These are phyloP conservation scores for Paramecium sonneborni DNA, from an alignment of 73 alveolate species.

Conservation along the genomic window DNA sequence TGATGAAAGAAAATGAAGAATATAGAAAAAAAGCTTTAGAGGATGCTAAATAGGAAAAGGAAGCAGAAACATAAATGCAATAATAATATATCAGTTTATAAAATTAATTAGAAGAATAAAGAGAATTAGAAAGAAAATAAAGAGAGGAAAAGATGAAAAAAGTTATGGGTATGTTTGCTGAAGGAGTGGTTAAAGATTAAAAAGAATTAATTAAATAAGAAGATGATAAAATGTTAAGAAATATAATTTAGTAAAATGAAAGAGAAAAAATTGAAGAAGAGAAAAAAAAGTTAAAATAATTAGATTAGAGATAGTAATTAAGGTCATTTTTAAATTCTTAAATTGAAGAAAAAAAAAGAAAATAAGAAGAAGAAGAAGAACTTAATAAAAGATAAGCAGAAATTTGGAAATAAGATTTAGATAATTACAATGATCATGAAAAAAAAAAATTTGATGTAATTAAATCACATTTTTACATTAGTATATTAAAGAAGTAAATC, in stretches of 20 bases:
- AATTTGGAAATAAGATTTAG: slow-evolving; percentile 66
- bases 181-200: slow-evolving; percentile 65
- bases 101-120: slow-evolving; percentile 58
- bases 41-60: slow-evolving; percentile 63
- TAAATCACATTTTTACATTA: neutral
- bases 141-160: slow-evolving; percentile 68
- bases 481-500: slow-evolving; percentile 65
- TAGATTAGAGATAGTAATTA: slow-evolving; percentile 50
- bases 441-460: slow-evolving; percentile 57
- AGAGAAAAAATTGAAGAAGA: slow-evolving; percentile 64
- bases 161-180: slow-evolving; percentile 69
- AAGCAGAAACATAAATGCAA: slow-evolving; percentile 58
- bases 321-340: slow-evolving; percentile 59
- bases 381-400: slow-evolving; percentile 66
- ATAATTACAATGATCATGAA: slow-evolving; percentile 65
- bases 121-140: slow-evolving; percentile 65
- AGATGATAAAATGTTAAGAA: slow-evolving; percentile 66
- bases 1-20: slow-evolving; percentile 69
- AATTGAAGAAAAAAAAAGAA: slow-evolving; percentile 63
- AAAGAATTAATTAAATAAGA: slow-evolving; percentile 66
- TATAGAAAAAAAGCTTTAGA: slow-evolving; percentile 64
- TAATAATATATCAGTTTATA: slow-evolving; percentile 50
- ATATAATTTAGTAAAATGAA: slow-evolving; percentile 58
- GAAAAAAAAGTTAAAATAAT: slow-evolving; percentile 14
- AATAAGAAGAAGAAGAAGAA: slow-evolving; percentile 60